These are phyloP conservation scores for Cynara cardunculus DNA, from an alignment of 129 eudicot genomes.

Conservation along the genomic window DNA sequence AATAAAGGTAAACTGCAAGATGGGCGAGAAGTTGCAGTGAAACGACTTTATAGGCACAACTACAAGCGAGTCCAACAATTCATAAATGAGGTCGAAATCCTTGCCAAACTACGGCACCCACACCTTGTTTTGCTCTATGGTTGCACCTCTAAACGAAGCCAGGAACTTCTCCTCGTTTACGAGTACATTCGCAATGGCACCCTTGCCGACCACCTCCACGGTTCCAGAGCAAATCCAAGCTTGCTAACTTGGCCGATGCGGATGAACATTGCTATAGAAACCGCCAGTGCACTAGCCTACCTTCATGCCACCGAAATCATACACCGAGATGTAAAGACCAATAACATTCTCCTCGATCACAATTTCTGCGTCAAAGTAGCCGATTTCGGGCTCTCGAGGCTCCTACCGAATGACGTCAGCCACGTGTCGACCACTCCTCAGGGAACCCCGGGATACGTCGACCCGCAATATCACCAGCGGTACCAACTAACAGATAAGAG, in stretches of 20 bases:
- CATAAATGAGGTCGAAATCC: slow-evolving; percentile 63
- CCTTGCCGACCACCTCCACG: slow-evolving; percentile 68
- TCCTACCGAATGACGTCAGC: slow-evolving; percentile 51
- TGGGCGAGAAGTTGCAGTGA: slow-evolving; percentile 79
- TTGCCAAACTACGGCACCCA: slow-evolving; percentile 50
- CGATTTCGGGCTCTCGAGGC: slow-evolving; percentile 58
- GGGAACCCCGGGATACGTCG: slow-evolving; percentile 91
- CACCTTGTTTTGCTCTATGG: slow-evolving; percentile 77
- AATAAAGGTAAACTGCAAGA: slow-evolving; percentile 62
- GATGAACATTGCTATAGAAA: slow-evolving; percentile 69
- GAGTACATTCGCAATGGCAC: slow-evolving; percentile 59
- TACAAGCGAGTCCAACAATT: slow-evolving; percentile 57
- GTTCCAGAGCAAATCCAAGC: slow-evolving; percentile 37
- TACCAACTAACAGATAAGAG: slow-evolving; percentile 81
- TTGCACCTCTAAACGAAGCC: slow-evolving; percentile 54
- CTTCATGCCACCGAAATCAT: slow-evolving; percentile 67
- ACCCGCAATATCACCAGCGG: slow-evolving; percentile 73
- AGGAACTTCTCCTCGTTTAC: slow-evolving; percentile 61
- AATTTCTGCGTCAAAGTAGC: slow-evolving; percentile 49
- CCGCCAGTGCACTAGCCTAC: slow-evolving; percentile 73
- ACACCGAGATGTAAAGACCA: slow-evolving; percentile 52
- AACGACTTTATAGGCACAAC: slow-evolving; percentile 69
- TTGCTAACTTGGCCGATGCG: slow-evolving; percentile 62
- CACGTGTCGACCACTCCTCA: slow-evolving; percentile 93
- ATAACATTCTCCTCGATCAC: slow-evolving; percentile 46